Evolutionary conservation across 225 moss, liverwort and hornwort genomes (phyloP), one percentile per base, ranked within the genome.

Genomic region (Bryoerythrophyllum caledonicum): DNA sequence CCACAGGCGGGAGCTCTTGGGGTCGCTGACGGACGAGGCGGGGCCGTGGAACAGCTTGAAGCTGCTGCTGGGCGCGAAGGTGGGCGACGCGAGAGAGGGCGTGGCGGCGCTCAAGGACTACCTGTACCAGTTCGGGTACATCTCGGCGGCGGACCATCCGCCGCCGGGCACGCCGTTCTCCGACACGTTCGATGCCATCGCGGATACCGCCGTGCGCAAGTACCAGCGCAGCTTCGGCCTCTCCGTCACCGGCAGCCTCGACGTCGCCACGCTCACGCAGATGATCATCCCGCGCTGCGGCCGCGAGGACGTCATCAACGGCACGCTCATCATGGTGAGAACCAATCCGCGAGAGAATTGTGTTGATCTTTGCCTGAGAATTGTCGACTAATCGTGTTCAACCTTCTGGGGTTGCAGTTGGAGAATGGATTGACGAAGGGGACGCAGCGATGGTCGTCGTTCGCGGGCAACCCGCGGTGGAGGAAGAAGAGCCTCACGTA

Each of bases 241-340:
- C 2, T 0, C 68, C 20, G 58, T 55, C 0, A 80, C 82, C 3
- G 86, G 85, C 2, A 19, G 35, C 5, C 73, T 86, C 49, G 74
- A 86, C n/a, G 9, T 73, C 12, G 43, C 57, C 34, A 86, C 86
- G 23, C 63, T 86, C 15, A 63, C 80, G 1, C 80, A 80, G 60
- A 86, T 83, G 83, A 80, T 79, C 46, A 54, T 30, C 2, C 86
- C 83, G 2, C 52, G 86, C 4, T 86, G 86, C 21, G 83, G 83
- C 8, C 20, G 83, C 1, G 65, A 66, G 25, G 86, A 86, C 25
- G 79, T 86, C 44, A 63, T 82, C 73, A 83, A 80, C 43, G 83
- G 80, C 83, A 83, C 83, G 6, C 69, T 80, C 27, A 55, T 83
- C 52, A 79, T 86, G 81, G 84, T 85, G 6, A 0, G 48, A 15